Evolutionary conservation across 495 filamentous ascomycete species (phyloP), one percentile per base, ranked within the genome.

Genomic region (Penicillium flavigenum): DNA sequence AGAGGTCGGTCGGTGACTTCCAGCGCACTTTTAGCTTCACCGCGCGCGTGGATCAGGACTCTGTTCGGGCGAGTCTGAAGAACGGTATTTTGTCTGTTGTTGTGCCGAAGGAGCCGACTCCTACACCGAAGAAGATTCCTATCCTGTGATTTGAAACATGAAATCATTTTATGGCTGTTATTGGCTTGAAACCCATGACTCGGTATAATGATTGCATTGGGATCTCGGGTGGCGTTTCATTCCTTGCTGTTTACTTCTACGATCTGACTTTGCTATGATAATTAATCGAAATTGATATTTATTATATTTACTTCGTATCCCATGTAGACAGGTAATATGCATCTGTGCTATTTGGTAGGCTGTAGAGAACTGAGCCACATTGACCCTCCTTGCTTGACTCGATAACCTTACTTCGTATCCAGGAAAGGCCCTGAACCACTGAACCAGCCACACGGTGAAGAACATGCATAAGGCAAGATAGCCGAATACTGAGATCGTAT

Each of bases 1-100:
- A 98, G 80, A 88, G 92, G 62, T 84, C 77, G 8, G 75, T 90
- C 51, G 93, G 92, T 61, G 79, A 88, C 51, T 98, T 96, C 79
- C 78, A 83, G 36, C 84, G 92, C 52, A 78, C 76, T 26, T 96
- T 97, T 79, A 82, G 67, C 52, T 96, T 98, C 80, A 83, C 90
- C 0, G 70, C 69, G 8, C 80, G 82, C 11, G 81, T 96, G 34
- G 85, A 96, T 68, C 85, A 90, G 61, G 88, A 96, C 45, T 69
- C 58, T 14, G 91, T 96, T 54, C 86, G 77, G 60, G 93, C 92
- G 12, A 83, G 72, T 49, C 66, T 93, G 64, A 88, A 86, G 74
- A 84, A 93, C 66, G 90, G 90, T 9, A 82, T 94, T 59, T 72
- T 93, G 52, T 84, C 67, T 45, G 74, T 94, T 27, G 60, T 85